These are phyloP conservation scores for Crithidia expoeki DNA, from an alignment of 208 protist species.

Conservation along the genomic window DNA sequence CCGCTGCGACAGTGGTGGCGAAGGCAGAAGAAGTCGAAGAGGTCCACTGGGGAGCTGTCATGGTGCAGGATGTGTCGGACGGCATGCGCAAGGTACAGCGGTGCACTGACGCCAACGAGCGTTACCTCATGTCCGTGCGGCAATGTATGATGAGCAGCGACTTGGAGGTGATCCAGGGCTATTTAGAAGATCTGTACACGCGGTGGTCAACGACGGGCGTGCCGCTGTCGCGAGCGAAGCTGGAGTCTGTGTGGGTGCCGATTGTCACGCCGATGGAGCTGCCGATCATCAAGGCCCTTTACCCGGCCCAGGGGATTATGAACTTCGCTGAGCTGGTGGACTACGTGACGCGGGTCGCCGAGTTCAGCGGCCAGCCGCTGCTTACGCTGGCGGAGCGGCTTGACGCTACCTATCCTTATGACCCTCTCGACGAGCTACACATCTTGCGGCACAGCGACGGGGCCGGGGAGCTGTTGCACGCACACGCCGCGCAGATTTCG, in stretches of 20 bases:
- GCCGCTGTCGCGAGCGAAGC: constrained; percentile 63
- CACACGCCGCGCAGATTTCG: constrained; percentile 34
- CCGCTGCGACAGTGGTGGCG: neutral
- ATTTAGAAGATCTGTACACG: constrained; percentile 63
- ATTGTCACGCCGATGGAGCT: constrained; percentile 59
- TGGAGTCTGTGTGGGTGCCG: constrained; percentile 56
- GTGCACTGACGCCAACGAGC: constrained; percentile 66
- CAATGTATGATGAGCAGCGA: constrained; percentile 61
- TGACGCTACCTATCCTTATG: constrained; percentile 64
- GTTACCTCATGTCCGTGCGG: constrained; percentile 66
- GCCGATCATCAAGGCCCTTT: constrained; percentile 75
- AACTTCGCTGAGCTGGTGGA: constrained; percentile 68
- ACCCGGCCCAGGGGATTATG: constrained; percentile 68
- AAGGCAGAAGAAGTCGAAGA: constrained; percentile 16
- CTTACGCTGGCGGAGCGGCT: constrained; percentile 67
- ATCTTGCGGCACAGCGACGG: constrained; percentile 40
- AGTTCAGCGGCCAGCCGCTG: constrained; percentile 69
- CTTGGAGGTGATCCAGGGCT: constrained; percentile 72
- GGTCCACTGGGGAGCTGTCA: constrained; percentile 47
- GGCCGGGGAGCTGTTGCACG: constrained; percentile 46
- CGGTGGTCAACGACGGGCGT: constrained; percentile 47
- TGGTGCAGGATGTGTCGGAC: constrained; percentile 73
- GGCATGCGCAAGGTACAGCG: constrained; percentile 68
- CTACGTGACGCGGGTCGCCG: constrained; percentile 78
- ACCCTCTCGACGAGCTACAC: constrained; percentile 58